Conservation (phyloP, 306 rosid genomes). For the Crotalaria pallida region DNA sequence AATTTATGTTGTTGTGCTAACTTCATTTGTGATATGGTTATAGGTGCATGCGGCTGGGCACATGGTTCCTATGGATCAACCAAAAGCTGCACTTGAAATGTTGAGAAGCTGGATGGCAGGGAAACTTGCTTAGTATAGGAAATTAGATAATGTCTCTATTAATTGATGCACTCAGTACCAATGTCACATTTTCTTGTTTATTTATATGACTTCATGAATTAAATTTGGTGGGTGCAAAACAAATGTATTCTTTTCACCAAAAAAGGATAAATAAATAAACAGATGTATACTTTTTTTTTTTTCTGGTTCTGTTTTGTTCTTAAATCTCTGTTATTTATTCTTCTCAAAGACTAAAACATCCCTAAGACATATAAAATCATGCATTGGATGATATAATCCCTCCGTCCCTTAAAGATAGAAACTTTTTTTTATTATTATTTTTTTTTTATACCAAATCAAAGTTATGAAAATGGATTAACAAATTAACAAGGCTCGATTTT, state of each 20-base stretch:
- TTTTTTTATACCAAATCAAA: too few relatives aligned
- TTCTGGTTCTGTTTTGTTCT: background rate
- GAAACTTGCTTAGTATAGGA: conserved; percentile 18
- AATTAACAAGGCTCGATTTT: too few relatives aligned
- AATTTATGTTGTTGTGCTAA: background rate
- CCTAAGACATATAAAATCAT: too few relatives aligned
- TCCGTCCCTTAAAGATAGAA: too few relatives aligned
- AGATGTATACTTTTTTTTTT: too few relatives aligned
- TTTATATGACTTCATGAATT: too few relatives aligned
- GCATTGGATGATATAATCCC: too few relatives aligned
- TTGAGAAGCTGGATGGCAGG: conserved; percentile 65
- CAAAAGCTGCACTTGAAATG: conserved; percentile 66
- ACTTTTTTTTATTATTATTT: too few relatives aligned
- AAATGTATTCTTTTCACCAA: too few relatives aligned
- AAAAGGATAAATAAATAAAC: too few relatives aligned
- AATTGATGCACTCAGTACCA: conserved; percentile 20
- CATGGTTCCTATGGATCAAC: conserved; percentile 92
- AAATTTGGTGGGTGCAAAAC: background rate
- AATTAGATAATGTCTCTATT: conserved; percentile 25
- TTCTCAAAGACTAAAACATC: background rate
- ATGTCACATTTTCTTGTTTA: background rate
- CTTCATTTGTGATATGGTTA: background rate
- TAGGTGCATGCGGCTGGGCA: conserved; percentile 74
- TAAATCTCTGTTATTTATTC: too few relatives aligned
- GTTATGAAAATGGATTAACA: too few relatives aligned